Evolutionary conservation across 1,284 basidiomycete species (phyloP).

Genomic region (Athelia sp.): DNA sequence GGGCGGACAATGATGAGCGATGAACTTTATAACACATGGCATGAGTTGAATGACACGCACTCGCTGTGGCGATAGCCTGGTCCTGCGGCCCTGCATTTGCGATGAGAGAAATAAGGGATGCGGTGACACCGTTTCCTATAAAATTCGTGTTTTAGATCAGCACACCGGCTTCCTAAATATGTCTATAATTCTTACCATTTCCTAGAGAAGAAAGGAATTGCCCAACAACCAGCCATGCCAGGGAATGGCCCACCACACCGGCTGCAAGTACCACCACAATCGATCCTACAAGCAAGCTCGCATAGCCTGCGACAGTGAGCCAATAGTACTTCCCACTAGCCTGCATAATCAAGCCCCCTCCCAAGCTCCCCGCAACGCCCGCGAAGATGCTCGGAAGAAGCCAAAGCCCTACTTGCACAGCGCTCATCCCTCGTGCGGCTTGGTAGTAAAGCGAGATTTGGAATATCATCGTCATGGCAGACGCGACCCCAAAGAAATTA

Average conservation of each 20-base stretch:
- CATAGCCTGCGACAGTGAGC: slow-evolving; percentile 40
- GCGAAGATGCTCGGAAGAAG: slow-evolving; percentile 43
- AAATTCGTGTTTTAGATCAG: too few relatives aligned
- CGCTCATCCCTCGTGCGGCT: slow-evolving; percentile 41
- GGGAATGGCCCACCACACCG: slow-evolving; percentile 31
- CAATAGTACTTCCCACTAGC: slow-evolving; percentile 51
- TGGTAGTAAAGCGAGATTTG: slow-evolving; percentile 53
- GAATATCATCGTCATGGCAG: slow-evolving; percentile 43
- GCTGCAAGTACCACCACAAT: slow-evolving; percentile 31
- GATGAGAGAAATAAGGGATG: slow-evolving; percentile 53
- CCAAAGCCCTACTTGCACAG: slow-evolving; percentile 44
- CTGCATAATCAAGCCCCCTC: slow-evolving; percentile 51
- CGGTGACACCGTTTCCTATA: slow-evolving; percentile 46
- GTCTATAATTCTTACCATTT: slow-evolving; percentile 44
- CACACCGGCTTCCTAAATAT: too few relatives aligned
- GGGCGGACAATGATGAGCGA: background rate
- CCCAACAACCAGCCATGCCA: slow-evolving; percentile 35
- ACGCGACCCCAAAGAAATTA: slow-evolving; percentile 51
- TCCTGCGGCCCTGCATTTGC: slow-evolving; percentile 56
- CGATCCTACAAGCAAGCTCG: slow-evolving; percentile 34
- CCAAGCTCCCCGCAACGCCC: slow-evolving; percentile 43
- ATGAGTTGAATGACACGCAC: slow-evolving; percentile 24
- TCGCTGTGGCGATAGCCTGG: slow-evolving; percentile 61
- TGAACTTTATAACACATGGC: too few relatives aligned
- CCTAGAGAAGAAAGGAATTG: slow-evolving; percentile 38